Conservation (phyloP, 345 rosid species). For the Brassica juncea region DNA sequence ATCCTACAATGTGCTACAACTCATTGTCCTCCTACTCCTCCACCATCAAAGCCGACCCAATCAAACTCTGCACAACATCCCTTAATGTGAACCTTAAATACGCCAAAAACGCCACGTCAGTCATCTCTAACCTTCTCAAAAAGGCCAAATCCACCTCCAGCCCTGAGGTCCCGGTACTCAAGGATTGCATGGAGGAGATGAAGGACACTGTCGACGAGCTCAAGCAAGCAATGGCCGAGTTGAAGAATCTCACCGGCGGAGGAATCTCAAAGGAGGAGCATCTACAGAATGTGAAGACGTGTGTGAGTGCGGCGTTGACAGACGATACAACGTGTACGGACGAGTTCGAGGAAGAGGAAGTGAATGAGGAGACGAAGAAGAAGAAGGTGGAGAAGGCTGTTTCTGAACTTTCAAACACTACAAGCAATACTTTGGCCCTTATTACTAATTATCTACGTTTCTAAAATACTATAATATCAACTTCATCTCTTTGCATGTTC, state of each 20-base stretch:
- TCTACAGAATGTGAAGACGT: constrained; percentile 49
- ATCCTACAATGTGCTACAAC: constrained; percentile 43
- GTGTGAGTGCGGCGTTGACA: neutral
- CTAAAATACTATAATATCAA: neutral
- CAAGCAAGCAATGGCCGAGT: constrained; percentile 44
- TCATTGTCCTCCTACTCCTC: constrained; percentile 53
- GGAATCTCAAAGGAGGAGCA: constrained; percentile 37
- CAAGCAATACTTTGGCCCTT: constrained; percentile 75
- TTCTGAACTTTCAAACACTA: constrained; percentile 42
- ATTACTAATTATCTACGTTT: constrained; percentile 40
- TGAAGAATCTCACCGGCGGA: constrained; percentile 34
- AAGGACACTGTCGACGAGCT: constrained; percentile 58
- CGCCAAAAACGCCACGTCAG: constrained; percentile 38
- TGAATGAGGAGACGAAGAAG: constrained; percentile 45
- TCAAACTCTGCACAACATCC: constrained; percentile 57
- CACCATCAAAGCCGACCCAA: constrained; percentile 50
- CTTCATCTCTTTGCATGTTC: constrained; percentile 13
- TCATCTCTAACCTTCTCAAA: constrained; percentile 36
- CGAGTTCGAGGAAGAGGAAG: constrained; percentile 50
- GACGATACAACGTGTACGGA: constrained; percentile 69
- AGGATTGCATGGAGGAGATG: constrained; percentile 52
- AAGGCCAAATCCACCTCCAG: constrained; percentile 33
- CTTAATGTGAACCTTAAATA: constrained; percentile 48
- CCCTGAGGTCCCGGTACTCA: constrained; percentile 41
- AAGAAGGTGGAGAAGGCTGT: constrained; percentile 45